A percentile compares a stretch with the other conserved stretches of the same genome.
These are phyloP conservation scores for Mortierella sp. DNA, from an alignment of 371 early-diverging fungal species.

Conservation along the genomic window DNA sequence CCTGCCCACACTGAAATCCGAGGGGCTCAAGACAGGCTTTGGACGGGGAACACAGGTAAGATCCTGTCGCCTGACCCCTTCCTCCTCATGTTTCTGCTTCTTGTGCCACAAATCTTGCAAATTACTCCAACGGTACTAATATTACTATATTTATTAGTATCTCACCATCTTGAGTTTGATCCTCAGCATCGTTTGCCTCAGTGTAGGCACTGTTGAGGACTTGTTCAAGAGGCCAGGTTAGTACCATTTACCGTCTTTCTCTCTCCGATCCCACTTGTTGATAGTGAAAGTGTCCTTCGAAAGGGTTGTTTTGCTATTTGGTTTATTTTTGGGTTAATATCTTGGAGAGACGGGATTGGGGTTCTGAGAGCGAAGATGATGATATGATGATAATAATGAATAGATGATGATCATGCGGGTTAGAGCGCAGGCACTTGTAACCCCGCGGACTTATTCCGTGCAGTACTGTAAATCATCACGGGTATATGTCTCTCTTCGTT, in stretches of 20 bases:
- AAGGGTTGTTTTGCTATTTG: neutral
- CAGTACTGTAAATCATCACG: too few species aligned
- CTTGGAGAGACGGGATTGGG: too few species aligned
- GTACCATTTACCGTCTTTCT: neutral
- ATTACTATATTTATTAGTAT: constrained; percentile 18
- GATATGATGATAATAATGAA: too few species aligned
- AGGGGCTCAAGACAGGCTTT: constrained; percentile 17
- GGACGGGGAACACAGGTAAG: constrained; percentile 36
- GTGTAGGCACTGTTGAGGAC: constrained; percentile 17
- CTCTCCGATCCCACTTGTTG: too few species aligned
- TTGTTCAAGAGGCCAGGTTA: constrained; percentile 12
- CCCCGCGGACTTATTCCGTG: too few species aligned
- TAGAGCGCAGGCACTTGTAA: too few species aligned
- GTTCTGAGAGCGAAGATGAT: too few species aligned
- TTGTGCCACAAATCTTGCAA: too few species aligned
- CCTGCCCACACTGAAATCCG: constrained; percentile 3
- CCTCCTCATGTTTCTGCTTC: too few species aligned
- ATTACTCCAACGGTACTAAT: neutral
- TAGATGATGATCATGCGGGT: too few species aligned
- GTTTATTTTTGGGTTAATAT: too few species aligned
- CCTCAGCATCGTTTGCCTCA: constrained; percentile 16
- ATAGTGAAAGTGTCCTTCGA: neutral
- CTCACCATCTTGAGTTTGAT: constrained; percentile 34
- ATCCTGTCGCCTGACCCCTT: constrained; percentile 6
- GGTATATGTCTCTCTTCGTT: too few species aligned